A percentile compares a stretch with the other conserved stretches of the same genome.
phyloP scores from a whole-genome alignment of 2,329 filamentous ascomycete species.

The Moelleriella libera region DNA sequence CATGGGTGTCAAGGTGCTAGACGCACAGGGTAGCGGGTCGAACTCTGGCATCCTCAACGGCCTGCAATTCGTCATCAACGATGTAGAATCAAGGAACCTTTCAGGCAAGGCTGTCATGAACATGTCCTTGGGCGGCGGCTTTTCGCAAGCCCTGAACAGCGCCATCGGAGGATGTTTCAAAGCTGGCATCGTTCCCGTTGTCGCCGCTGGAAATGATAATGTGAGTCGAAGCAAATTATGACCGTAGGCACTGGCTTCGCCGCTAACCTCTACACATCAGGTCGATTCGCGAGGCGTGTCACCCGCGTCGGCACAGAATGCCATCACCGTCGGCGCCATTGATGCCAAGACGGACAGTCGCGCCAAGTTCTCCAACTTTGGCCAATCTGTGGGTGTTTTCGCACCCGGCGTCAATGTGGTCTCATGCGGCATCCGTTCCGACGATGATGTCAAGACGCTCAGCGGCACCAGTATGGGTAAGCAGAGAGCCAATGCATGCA shows the following conservation, averaged over 20 bases:
- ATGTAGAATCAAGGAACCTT: slow-evolving; percentile 25
- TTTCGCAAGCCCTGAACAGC: slow-evolving; percentile 36
- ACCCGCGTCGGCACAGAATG: slow-evolving; percentile 39
- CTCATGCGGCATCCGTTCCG: slow-evolving; percentile 35
- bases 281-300: slow-evolving; percentile 33
- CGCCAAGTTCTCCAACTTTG: slow-evolving; percentile 46
- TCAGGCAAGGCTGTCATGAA: slow-evolving; percentile 45
- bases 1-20: slow-evolving; percentile 47
- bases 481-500: neutral
- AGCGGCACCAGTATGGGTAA: slow-evolving; percentile 45
- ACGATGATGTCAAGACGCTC: slow-evolving; percentile 28
- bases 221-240: slow-evolving; percentile 10
- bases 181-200: slow-evolving; percentile 39
- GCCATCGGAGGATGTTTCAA: slow-evolving; percentile 34
- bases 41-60: slow-evolving; percentile 37
- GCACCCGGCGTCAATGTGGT: slow-evolving; percentile 40
- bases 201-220: slow-evolving; percentile 47
- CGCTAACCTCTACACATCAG: neutral
- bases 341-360: slow-evolving; percentile 32
- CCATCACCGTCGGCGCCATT: slow-evolving; percentile 47
- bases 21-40: slow-evolving; percentile 21
- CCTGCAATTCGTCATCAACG: slow-evolving; percentile 38
- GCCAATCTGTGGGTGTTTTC: slow-evolving; percentile 36
- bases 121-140: slow-evolving; percentile 44
- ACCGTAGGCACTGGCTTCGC: neutral